Base-by-base conservation (phyloP, 2,329 filamentous ascomycete genomes). In the Fusarium sp. region DNA sequence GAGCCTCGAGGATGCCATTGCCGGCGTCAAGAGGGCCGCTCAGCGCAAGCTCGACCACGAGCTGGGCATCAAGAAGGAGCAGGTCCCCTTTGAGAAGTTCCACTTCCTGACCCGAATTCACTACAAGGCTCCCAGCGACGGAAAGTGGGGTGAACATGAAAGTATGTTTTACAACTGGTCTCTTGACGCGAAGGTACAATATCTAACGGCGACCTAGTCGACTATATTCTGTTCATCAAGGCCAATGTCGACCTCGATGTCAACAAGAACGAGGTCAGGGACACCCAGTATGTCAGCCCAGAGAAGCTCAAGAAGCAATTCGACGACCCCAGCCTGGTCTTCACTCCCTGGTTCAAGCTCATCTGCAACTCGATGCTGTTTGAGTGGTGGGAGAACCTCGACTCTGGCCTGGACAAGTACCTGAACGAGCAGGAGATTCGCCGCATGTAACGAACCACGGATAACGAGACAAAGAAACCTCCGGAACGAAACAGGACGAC, bases 281-380 rank as follows among this genome's bases (percentile, higher is more conserved):
- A 93, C 75, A 94, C 93, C 25, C 89, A 91, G 82, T 99, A 97
- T 79, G 95, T 98, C 70, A 92, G 92, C 25, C 89, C 94, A 45
- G 92, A 95, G 27, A 92, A 95, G 78, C 88, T 99, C 76, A 97
- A 95, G 88, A 82, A 89, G 77, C 94, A 96, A 88, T 98, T 99
- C 83, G 86, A 92, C 79, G 93, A 98, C 80, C 91, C 93, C 5
- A 88, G 85, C 63, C 88, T 97, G 78, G 93, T 92, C 79, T 98
- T 98, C 84, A 99, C 97, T 1, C 97, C 97, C 1, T 99, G 97
- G 97, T 99, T 99, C 88, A 98, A 98, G 88, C 92, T 99, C 77
- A 98, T 99, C 81, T 99, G 97, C 89, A 90, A 98, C 83, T 95
- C 94, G 58, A 95, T 98, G 94, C 90, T 99, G 47, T 99, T 97